phyloP scores from a whole-genome alignment of 2,329 filamentous ascomycete species.

The Colletotrichum paranaense region DNA sequence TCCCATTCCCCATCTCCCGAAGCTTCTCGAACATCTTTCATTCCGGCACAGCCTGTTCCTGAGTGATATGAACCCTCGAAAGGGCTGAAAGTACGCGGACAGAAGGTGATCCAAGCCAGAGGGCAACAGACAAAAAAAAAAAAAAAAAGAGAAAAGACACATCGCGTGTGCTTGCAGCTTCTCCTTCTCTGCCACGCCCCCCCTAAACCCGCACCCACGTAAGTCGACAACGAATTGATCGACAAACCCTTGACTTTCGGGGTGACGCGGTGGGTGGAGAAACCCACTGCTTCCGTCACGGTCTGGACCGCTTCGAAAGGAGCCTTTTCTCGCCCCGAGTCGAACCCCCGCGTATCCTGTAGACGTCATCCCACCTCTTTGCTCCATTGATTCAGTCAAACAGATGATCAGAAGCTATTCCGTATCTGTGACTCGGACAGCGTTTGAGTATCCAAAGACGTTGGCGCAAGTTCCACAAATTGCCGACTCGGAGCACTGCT shows the following conservation, averaged over 20 bases:
- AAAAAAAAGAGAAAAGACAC: too few species aligned
- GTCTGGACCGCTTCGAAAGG: constrained; percentile 14
- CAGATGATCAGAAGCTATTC: constrained; percentile 5
- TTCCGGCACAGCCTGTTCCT: neutral
- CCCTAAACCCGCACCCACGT: neutral
- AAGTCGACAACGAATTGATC: neutral
- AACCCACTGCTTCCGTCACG: neutral
- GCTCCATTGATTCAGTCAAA: neutral
- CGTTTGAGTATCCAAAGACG: too few species aligned
- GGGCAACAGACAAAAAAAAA: too few species aligned
- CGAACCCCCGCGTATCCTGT: neutral
- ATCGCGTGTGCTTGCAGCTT: neutral
- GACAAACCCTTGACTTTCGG: constrained; percentile 4
- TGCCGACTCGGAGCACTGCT: too few species aligned
- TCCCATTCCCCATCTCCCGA: too few species aligned
- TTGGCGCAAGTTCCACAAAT: too few species aligned
- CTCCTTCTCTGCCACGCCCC: too few species aligned
- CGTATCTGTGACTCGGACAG: too few species aligned
- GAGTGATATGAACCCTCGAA: neutral
- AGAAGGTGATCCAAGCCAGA: too few species aligned
- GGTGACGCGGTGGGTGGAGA: constrained; percentile 22
- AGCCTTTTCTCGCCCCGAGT: too few species aligned
- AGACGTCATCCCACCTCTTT: constrained; percentile 21
- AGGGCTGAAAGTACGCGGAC: too few species aligned
- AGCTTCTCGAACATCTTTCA: neutral